These are phyloP conservation scores for Apiospora malaysiana DNA, from an alignment of 2,329 filamentous ascomycete genomes.

Conservation along the genomic window DNA sequence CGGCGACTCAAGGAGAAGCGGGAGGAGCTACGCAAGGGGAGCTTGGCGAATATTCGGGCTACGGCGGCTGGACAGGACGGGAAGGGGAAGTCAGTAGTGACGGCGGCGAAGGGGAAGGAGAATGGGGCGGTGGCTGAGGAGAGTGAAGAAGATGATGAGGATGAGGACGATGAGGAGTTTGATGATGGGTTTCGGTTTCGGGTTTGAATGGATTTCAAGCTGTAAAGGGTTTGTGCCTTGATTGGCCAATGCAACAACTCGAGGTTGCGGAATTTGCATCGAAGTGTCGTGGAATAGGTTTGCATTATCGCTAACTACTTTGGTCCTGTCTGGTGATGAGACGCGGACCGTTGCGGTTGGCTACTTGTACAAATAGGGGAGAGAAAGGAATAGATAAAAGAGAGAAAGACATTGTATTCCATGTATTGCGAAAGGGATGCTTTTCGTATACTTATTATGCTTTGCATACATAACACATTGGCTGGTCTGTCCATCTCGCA, in stretches of 20 bases:
- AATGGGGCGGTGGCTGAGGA: conserved; percentile 33
- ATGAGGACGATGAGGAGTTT: conserved; percentile 54
- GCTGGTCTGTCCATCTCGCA: no score
- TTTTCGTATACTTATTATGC: no score
- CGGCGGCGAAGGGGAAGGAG: conserved; percentile 43
- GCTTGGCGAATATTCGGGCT: conserved; percentile 30
- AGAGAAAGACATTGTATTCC: background rate
- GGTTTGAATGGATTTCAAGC: conserved; percentile 26
- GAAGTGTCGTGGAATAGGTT: background rate
- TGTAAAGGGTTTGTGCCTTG: no score
- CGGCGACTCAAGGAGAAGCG: conserved; percentile 71
- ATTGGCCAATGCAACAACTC: no score
- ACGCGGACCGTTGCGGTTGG: background rate
- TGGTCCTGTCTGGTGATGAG: conserved; percentile 8
- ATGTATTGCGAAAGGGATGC: background rate
- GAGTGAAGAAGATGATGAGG: conserved; percentile 44
- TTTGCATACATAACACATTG: no score
- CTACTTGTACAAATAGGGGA: background rate
- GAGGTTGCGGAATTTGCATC: background rate
- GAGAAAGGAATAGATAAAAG: background rate
- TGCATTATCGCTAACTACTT: background rate
- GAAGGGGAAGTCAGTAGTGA: conserved; percentile 20
- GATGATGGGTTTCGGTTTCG: conserved; percentile 64
- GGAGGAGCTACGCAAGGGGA: conserved; percentile 64
- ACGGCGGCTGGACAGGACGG: conserved; percentile 24